Evolutionary conservation across 1,284 basidiomycete species (phyloP), one percentile per base, ranked within the genome.

Genomic region (Anthracocystis walkeri): DNA sequence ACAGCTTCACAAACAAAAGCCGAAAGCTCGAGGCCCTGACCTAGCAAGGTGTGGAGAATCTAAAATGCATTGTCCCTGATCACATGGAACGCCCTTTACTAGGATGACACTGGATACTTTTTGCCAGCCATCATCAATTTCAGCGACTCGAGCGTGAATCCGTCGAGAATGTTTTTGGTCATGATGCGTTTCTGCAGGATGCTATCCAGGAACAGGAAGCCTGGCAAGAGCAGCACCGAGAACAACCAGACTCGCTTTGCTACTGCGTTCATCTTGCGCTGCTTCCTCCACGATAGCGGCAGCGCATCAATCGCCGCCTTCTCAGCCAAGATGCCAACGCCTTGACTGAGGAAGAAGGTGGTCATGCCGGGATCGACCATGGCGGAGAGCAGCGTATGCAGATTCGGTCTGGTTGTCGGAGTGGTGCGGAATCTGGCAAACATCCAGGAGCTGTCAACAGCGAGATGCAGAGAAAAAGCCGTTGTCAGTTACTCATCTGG

Each of bases 331-430:
- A 75, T 66, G 16, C 67, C 72, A 7, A 27, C 56, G 4, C 59
- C 67, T 45, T 75, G 72, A 14, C 56, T 56, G 21, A 75, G 23
- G 38, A 75, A 75, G 60, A 75, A 75, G 6, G 21, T 21, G n/a
- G 55, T 58, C 72, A 75, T 75, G 18, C 67, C 60, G 3, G 44
- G 53, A 23, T 75, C 72, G 25, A 70, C 23, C 59, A 75, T 60
- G 35, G 23, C 53, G 3, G 27, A n/a, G 6, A 64, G 23, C 2
- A 67, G 25, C n/a, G 49, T 49, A 12, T 29, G 7, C 1, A 62
- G 16, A 11, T 54, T 23, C 11, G 46, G 23, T 4, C 41, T 33
- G 5, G 44, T 27, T 4, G 42, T 20, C 7, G 53, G 48, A 1
- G 35, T 38, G 14, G 38, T 52, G 8, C 58, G 66, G 11, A 70